Base-by-base conservation (phyloP, 768 basidiomycete species). In the Leucocoprinus sp. region DNA sequence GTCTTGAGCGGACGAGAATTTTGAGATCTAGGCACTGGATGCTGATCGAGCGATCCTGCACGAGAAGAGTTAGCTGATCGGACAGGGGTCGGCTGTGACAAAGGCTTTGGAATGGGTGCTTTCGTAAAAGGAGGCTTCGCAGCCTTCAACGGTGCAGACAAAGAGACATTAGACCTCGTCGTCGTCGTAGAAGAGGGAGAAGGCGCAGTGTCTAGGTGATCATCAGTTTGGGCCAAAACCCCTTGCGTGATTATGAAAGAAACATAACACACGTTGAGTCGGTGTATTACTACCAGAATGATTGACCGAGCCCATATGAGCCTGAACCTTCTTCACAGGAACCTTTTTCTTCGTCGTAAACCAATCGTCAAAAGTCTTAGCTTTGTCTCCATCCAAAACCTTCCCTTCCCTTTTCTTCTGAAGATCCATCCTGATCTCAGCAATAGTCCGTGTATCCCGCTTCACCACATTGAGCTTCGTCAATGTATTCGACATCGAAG, bases 371-470 rank as follows among this genome's bases (percentile, higher is more conserved):
- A 89, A 91, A 11, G 69, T 72, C 37, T 71, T 69, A 0, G 88
- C 88, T 3, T 82, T 72, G 37, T 85, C 84, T n/a, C 88, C 88
- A 45, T 77, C 73, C 26, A 91, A 72, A 0, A 76, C 70, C 54
- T 67, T 67, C 15, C 50, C 62, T 49, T 71, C 67, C 54, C 73
- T 74, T 23, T 64, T 69, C 56, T 74, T 78, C 31, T 72, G 76
- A 24, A 78, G 65, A 64, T 88, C 84, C 56, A 72, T 75, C 27
- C 82, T 54, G 56, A 89, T 87, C 64, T 91, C 88, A 61, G 88
- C 86, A 56, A 89, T 86, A 37, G 87, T 86, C 17, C 88, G 72
- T 11, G 74, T 76, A 63, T 91, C 88, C 39, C 85, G 74, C 55
- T 88, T 90, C 56, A 78, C 69, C 42, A 72, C 74, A 56, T 90